These are phyloP conservation scores for Ormosia emarginata DNA, from an alignment of 306 rosid species.

Conservation along the genomic window DNA sequence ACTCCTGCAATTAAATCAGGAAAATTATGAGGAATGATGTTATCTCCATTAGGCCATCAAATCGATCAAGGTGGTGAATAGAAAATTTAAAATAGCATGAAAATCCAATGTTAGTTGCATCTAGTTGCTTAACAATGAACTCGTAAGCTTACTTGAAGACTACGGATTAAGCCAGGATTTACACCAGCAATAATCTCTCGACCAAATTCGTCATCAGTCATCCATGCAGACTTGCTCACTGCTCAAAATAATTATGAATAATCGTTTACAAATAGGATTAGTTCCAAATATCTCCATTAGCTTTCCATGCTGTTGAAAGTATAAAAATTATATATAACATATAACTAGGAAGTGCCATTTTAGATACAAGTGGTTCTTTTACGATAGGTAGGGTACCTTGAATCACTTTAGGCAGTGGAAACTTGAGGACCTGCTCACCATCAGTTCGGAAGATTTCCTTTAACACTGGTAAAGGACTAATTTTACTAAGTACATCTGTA, in stretches of 20 bases:
- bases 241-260: background rate
- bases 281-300: background rate
- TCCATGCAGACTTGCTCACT: constrained; percentile 54
- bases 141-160: constrained; percentile 22
- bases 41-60: background rate
- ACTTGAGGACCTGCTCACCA: constrained; percentile 45
- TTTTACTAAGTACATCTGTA: background rate
- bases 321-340: background rate
- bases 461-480: constrained; percentile 45
- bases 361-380: too few species aligned
- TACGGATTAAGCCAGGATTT: constrained; percentile 36
- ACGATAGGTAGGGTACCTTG: constrained; percentile 37
- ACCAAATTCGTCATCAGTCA: constrained; percentile 68
- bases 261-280: too few species aligned
- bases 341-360: background rate
- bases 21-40: background rate
- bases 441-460: constrained; percentile 47
- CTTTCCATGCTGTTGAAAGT: background rate
- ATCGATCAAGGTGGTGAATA: too few species aligned
- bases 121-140: background rate
- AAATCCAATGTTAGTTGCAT: background rate
- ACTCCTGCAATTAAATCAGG: constrained; percentile 37
- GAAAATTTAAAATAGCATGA: too few species aligned
- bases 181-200: constrained; percentile 67
- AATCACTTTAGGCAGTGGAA: constrained; percentile 59